These are phyloP conservation scores for Pythium sp. DNA, from an alignment of 352 stramenopile genomes.

Conservation along the genomic window DNA sequence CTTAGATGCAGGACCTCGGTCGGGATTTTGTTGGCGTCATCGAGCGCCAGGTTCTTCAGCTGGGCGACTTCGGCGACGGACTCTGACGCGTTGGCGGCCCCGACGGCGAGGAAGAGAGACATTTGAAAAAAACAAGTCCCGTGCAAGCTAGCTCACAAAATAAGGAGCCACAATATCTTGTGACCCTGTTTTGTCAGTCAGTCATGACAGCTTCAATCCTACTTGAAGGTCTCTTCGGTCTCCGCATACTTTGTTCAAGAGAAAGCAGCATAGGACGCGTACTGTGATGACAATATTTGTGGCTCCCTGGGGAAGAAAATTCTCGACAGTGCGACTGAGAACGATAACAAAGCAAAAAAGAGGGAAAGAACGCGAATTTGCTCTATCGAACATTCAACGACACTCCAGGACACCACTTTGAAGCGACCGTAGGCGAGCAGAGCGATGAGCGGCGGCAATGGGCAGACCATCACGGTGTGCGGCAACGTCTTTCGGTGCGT, in stretches of 20 bases:
- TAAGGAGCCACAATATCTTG: neutral
- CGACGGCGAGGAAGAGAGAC: too few species aligned
- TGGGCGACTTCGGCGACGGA: too few species aligned
- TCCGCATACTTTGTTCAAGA: neutral
- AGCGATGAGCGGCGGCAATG: conserved; percentile 57
- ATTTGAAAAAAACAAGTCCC: too few species aligned
- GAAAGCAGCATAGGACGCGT: neutral
- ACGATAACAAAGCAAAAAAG: neutral
- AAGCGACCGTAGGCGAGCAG: conserved; percentile 21
- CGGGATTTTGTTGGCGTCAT: too few species aligned
- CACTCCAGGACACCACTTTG: conserved; percentile 22
- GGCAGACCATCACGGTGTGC: conserved; percentile 76
- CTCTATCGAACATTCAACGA: neutral
- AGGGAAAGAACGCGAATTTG: neutral
- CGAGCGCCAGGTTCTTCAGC: too few species aligned
- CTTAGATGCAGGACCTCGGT: too few species aligned
- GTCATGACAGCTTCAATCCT: neutral
- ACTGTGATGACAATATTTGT: neutral
- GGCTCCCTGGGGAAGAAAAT: neutral
- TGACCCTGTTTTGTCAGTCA: neutral
- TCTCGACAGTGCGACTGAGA: neutral
- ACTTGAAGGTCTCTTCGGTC: too few species aligned
- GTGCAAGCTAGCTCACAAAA: neutral
- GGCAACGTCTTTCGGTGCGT: conserved; percentile 78
- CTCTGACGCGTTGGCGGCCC: too few species aligned